phyloP scores from a whole-genome alignment of 768 basidiomycete genomes.

The Suillus weaverae region DNA sequence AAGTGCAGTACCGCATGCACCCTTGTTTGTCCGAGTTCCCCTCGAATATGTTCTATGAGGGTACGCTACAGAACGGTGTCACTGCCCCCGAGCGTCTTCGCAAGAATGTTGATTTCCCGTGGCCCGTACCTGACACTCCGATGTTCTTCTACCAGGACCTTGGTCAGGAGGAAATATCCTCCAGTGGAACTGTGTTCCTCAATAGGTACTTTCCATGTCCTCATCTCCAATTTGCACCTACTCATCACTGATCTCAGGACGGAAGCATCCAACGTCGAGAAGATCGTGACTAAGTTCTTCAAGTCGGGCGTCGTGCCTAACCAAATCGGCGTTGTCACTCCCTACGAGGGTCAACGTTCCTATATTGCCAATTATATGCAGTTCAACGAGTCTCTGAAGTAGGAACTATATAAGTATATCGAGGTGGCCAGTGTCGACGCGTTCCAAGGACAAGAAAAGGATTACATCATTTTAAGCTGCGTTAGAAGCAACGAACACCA shows the following conservation, averaged over 20 bases:
- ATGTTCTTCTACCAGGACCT: constrained; percentile 99
- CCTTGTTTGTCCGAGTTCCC: constrained; percentile 99
- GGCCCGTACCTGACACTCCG: constrained; percentile 95
- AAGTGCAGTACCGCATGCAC: constrained; percentile 99
- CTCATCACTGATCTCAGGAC: constrained; percentile 55
- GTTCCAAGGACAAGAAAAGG: constrained; percentile 99
- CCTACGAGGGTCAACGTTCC: constrained; percentile 97
- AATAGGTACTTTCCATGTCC: constrained; percentile 60
- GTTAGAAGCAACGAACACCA: constrained; percentile 99
- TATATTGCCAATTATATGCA: constrained; percentile 99
- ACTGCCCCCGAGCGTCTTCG: constrained; percentile 96
- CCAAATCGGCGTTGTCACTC: constrained; percentile 98
- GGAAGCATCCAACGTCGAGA: constrained; percentile 98
- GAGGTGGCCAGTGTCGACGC: constrained; percentile 99
- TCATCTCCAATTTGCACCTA: constrained; percentile 7
- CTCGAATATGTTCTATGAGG: constrained; percentile 99
- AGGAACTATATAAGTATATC: constrained; percentile 98
- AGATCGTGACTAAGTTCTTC: constrained; percentile 99
- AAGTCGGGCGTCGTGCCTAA: constrained; percentile 94
- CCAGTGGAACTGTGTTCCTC: constrained; percentile 96
- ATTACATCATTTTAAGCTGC: constrained; percentile 97
- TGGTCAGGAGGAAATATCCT: constrained; percentile 98
- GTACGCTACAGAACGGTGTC: constrained; percentile 97
- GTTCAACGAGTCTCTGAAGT: constrained; percentile 98
- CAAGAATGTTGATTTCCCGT: constrained; percentile 99